These are phyloP conservation scores for Aspergillus bridgeri DNA, from an alignment of 495 filamentous ascomycete genomes.

Conservation along the genomic window DNA sequence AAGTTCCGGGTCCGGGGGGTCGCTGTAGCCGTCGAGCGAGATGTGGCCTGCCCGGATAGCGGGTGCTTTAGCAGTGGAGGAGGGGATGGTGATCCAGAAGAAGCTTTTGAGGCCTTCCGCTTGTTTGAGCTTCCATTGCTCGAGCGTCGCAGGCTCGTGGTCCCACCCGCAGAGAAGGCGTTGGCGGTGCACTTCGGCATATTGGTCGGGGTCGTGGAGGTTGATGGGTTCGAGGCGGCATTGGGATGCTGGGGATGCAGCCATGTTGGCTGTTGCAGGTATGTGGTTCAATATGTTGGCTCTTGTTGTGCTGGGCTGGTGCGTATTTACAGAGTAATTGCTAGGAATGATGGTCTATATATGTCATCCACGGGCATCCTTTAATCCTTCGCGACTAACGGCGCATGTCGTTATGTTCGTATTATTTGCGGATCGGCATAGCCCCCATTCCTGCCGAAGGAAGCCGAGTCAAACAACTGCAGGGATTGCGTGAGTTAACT, in stretches of 20 bases:
- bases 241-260: neutral
- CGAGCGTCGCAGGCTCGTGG: conserved; percentile 10
- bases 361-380: too few relatives aligned
- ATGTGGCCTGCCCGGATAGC: conserved; percentile 23
- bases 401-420: too few relatives aligned
- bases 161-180: conserved; percentile 28
- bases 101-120: conserved; percentile 17
- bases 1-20: conserved; percentile 13
- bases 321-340: too few relatives aligned
- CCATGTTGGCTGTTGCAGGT: neutral
- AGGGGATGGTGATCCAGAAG: conserved; percentile 23
- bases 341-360: too few relatives aligned
- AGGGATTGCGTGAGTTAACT: neutral
- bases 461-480: neutral
- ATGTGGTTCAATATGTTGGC: too few relatives aligned
- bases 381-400: too few relatives aligned
- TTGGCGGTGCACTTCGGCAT: conserved; percentile 22
- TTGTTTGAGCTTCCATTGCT: conserved; percentile 17
- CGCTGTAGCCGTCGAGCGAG: conserved; percentile 21
- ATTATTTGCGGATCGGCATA: neutral
- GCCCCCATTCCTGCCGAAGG: neutral
- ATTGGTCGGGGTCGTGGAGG: conserved; percentile 16
- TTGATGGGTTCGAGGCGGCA: conserved; percentile 24
- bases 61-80: neutral
- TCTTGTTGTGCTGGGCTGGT: too few relatives aligned